Evolutionary conservation across 2,329 filamentous ascomycete species (phyloP).

Genomic region (Colletotrichum tropicicola): DNA sequence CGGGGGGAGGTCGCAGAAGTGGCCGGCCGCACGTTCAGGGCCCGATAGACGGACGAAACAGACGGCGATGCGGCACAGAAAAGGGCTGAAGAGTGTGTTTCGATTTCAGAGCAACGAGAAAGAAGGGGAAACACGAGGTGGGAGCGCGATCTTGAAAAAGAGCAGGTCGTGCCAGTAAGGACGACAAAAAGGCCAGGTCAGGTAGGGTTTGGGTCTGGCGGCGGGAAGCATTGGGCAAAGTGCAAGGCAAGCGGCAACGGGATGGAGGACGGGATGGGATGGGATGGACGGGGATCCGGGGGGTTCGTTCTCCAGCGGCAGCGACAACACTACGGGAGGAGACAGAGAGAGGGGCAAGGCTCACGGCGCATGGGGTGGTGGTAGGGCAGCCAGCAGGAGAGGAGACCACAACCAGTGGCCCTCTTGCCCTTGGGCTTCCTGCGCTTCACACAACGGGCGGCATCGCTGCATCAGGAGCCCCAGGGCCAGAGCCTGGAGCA

Average conservation of each 20-base stretch:
- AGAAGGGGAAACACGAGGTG: neutral
- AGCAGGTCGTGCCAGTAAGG: constrained; percentile 21
- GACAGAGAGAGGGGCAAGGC: neutral
- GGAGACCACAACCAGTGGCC: neutral
- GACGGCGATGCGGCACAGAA: constrained; percentile 14
- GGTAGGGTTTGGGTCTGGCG: constrained; percentile 21
- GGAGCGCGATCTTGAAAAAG: constrained; percentile 12
- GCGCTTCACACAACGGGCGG: constrained; percentile 5
- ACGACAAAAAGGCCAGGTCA: constrained; percentile 12
- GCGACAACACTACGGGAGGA: neutral
- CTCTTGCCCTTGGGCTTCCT: neutral
- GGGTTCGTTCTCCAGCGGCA: constrained; percentile 15
- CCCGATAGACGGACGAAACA: constrained; percentile 1
- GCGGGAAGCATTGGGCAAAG: constrained; percentile 11
- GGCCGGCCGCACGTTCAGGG: constrained; percentile 21
- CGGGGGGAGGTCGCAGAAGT: constrained; percentile 26
- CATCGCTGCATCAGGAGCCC: no score
- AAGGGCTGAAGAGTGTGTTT: neutral
- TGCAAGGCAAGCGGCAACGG: constrained; percentile 1
- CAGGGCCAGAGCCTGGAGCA: constrained; percentile 22
- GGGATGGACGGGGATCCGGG: constrained; percentile 13
- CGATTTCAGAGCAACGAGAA: neutral
- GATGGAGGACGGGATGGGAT: constrained; percentile 16
- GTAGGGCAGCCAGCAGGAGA: neutral
- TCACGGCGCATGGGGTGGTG: neutral